A percentile compares a stretch with the other conserved stretches of the same genome.
Evolutionary conservation across 768 basidiomycete species (phyloP).

Genomic region (Lactifluus volemus): DNA sequence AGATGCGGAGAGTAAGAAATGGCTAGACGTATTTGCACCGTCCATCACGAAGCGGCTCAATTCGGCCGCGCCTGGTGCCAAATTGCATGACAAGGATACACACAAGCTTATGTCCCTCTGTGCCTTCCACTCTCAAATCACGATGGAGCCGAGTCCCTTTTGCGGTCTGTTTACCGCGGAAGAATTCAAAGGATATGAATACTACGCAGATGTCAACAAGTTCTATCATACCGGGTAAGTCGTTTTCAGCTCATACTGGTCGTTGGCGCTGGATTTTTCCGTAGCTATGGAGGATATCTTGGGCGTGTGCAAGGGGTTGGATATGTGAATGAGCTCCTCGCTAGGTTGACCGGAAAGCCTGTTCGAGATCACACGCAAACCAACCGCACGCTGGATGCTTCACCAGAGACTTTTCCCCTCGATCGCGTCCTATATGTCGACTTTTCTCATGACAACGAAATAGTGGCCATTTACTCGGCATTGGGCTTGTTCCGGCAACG

Average conservation of each 20-base stretch:
- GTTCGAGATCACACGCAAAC: conserved; percentile 67
- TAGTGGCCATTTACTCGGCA: conserved; percentile 67
- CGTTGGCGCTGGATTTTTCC: background rate
- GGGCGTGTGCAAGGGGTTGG: conserved; percentile 80
- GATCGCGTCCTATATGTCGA: conserved; percentile 60
- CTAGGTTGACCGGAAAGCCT: conserved; percentile 56
- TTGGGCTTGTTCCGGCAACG: conserved; percentile 34
- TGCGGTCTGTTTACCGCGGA: conserved; percentile 58
- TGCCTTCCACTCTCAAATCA: conserved; percentile 67
- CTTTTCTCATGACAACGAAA: conserved; percentile 82
- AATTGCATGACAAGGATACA: conserved; percentile 46
- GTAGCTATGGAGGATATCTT: conserved; percentile 56
- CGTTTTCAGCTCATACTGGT: background rate
- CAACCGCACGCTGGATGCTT: conserved; percentile 60
- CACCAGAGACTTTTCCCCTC: conserved; percentile 63
- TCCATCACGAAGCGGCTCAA: conserved; percentile 55
- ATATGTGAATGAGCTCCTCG: conserved; percentile 83
- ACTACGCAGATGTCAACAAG: conserved; percentile 64
- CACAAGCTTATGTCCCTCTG: conserved; percentile 63
- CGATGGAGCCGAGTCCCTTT: conserved; percentile 47
- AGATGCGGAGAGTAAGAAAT: conserved; percentile 37
- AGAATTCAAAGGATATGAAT: conserved; percentile 64
- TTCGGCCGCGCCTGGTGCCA: conserved; percentile 49
- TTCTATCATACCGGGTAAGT: conserved; percentile 69
- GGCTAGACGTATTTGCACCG: conserved; percentile 48